These are phyloP conservation scores for Saitozyma sp. DNA, from an alignment of 768 basidiomycete species.

Conservation along the genomic window DNA sequence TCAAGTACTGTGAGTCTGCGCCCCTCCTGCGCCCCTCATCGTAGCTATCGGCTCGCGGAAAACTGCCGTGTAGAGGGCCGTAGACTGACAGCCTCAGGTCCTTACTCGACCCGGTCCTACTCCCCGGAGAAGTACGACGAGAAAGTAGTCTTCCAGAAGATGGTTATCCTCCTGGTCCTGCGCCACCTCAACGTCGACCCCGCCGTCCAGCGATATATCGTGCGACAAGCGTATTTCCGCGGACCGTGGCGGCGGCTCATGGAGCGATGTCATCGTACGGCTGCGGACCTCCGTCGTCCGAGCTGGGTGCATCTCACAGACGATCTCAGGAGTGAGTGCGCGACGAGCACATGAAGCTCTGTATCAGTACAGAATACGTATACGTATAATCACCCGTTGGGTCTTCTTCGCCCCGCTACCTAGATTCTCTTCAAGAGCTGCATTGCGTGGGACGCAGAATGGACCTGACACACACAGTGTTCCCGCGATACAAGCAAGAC, in stretches of 20 bases:
- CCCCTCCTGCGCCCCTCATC: too few relatives aligned
- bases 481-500: neutral
- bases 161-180: neutral
- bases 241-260: neutral
- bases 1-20: neutral
- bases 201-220: neutral
- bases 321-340: neutral
- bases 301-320: too few relatives aligned
- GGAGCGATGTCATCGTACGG: neutral
- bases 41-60: too few relatives aligned
- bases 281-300: neutral
- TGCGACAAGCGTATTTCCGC: neutral
- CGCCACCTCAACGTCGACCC: neutral
- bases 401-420: neutral
- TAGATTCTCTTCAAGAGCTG: too few relatives aligned
- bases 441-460: neutral
- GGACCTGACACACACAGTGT: neutral
- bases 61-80: too few relatives aligned
- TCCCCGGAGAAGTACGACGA: neutral
- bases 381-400: neutral
- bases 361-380: too few relatives aligned
- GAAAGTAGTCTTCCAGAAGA: constrained; percentile 2
- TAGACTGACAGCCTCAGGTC: neutral
- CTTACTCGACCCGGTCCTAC: neutral
- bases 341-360: too few relatives aligned